These are phyloP conservation scores for Aphanomyces cochlioides DNA, from an alignment of 352 stramenopile genomes.

Conservation along the genomic window DNA sequence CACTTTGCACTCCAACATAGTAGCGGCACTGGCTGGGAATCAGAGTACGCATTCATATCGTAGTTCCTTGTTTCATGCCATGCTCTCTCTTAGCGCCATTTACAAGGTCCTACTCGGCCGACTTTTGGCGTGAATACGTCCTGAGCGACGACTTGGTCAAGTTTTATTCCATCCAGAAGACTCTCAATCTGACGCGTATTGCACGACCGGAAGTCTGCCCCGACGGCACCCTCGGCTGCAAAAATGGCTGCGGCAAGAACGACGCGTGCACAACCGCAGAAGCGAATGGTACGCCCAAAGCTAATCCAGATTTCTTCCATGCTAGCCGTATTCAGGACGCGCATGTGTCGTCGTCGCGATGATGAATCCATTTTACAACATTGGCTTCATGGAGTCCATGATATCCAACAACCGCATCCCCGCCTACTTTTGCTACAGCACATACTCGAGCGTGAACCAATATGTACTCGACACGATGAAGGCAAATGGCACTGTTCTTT, in stretches of 20 bases:
- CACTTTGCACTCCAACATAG: constrained; percentile 11
- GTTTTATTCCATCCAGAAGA: constrained; percentile 25
- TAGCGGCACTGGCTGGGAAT: neutral
- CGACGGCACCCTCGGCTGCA: constrained; percentile 17
- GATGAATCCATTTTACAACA: constrained; percentile 15
- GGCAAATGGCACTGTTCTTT: constrained; percentile 21
- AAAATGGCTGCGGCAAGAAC: constrained; percentile 22
- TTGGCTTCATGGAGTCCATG: constrained; percentile 19
- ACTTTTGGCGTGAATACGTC: constrained; percentile 15
- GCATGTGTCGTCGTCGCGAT: constrained; percentile 25
- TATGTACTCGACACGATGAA: constrained; percentile 1
- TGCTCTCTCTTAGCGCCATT: neutral
- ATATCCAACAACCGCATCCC: constrained; percentile 29
- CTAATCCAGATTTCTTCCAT: constrained; percentile 22
- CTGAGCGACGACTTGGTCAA: constrained; percentile 2
- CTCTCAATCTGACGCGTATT: constrained; percentile 13
- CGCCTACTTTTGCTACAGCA: constrained; percentile 26
- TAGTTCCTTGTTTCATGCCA: neutral
- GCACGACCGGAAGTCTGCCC: neutral
- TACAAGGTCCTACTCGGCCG: constrained; percentile 2
- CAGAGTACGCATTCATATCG: neutral
- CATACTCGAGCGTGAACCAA: neutral
- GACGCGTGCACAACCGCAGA: constrained; percentile 16
- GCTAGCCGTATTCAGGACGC: neutral
- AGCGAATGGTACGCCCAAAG: neutral